These are phyloP conservation scores for Fusarium metavorans DNA, from an alignment of 2,329 filamentous ascomycete species.

Conservation along the genomic window DNA sequence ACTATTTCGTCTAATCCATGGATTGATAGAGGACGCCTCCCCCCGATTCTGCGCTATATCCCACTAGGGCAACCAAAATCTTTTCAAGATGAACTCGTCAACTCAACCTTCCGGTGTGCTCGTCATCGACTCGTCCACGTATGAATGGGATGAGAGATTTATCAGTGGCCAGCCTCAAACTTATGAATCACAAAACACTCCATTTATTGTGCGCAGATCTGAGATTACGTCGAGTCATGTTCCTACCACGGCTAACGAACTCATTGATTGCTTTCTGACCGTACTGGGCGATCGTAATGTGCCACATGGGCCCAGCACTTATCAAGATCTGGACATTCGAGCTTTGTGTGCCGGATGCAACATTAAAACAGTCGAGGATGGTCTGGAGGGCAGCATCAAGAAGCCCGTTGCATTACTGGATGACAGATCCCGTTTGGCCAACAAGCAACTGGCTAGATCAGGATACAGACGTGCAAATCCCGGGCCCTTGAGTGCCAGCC, in stretches of 20 bases:
- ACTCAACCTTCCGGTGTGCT: accelerated
- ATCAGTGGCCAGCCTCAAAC: not conserved
- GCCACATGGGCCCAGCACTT: not conserved
- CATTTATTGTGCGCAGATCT: accelerated
- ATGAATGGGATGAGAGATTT: not conserved
- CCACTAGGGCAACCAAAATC: too few species aligned
- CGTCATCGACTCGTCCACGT: not conserved
- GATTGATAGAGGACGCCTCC: too few species aligned
- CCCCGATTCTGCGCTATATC: too few species aligned
- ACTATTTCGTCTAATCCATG: too few species aligned
- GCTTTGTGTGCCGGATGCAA: not conserved
- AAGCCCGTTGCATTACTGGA: not conserved
- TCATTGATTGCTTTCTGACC: not conserved
- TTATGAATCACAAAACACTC: not conserved
- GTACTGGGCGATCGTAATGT: not conserved
- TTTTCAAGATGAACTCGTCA: not conserved
- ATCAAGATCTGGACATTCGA: not conserved
- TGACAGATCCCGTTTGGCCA: not conserved
- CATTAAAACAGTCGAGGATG: not conserved
- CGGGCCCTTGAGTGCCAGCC: not conserved
- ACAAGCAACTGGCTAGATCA: not conserved
- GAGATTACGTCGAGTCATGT: not conserved
- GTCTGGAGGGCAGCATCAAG: accelerated
- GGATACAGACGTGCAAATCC: not conserved
- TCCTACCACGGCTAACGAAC: not conserved